A percentile compares a stretch with the other conserved stretches of the same genome.
Evolutionary conservation across 2,329 filamentous ascomycete species (phyloP).

Genomic region (Phialemoniopsis sp.): DNA sequence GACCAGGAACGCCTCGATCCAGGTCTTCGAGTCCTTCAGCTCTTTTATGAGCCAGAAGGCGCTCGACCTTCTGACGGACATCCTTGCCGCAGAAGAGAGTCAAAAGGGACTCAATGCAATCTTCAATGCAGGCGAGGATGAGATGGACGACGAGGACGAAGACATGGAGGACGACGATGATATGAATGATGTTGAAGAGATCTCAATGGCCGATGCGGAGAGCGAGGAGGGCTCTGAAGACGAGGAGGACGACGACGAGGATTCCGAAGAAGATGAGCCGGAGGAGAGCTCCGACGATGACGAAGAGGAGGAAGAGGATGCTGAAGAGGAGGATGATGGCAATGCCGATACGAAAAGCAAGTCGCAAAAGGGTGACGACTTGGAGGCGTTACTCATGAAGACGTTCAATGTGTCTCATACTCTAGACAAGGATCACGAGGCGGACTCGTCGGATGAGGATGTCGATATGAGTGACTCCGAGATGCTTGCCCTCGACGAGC

Average conservation of each 20-base stretch:
- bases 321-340: slow-evolving; percentile 33
- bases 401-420: slow-evolving; percentile 45
- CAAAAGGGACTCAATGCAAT: slow-evolving; percentile 79
- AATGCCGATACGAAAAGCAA: slow-evolving; percentile 31
- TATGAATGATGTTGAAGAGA: slow-evolving; percentile 18
- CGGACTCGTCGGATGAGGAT: slow-evolving; percentile 56
- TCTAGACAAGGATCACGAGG: slow-evolving; percentile 54
- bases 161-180: slow-evolving; percentile 34
- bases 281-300: slow-evolving; percentile 31
- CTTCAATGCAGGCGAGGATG: slow-evolving; percentile 67
- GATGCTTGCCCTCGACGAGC: slow-evolving; percentile 84
- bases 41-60: slow-evolving; percentile 69
- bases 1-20: slow-evolving; percentile 80
- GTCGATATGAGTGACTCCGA: slow-evolving; percentile 93
- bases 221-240: slow-evolving; percentile 39
- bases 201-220: background rate
- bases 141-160: slow-evolving; percentile 48
- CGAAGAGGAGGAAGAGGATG: slow-evolving; percentile 36
- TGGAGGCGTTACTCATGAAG: slow-evolving; percentile 73
- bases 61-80: slow-evolving; percentile 60
- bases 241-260: slow-evolving; percentile 39
- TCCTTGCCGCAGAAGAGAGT: slow-evolving; percentile 76
- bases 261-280: slow-evolving; percentile 35
- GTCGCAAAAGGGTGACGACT: slow-evolving; percentile 51
- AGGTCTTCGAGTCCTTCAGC: slow-evolving; percentile 83